A percentile compares a stretch with the other conserved stretches of the same genome.
These are phyloP conservation scores for Trichophyton mentagrophytes DNA, from an alignment of 2,329 filamentous ascomycete genomes.

Conservation along the genomic window DNA sequence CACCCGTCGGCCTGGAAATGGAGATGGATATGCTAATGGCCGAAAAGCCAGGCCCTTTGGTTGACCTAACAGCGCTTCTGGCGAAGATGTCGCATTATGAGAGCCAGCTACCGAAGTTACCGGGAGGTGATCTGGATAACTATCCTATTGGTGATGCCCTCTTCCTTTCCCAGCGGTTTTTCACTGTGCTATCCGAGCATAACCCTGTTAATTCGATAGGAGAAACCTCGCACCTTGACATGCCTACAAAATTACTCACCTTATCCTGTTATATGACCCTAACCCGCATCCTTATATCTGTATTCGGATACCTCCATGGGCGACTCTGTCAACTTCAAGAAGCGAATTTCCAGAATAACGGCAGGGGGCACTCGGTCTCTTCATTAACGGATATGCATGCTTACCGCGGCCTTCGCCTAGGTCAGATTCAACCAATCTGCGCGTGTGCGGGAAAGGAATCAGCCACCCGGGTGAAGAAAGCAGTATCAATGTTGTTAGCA, in stretches of 20 bases:
- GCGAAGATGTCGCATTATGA: background rate
- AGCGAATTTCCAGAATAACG: background rate
- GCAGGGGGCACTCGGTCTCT: background rate
- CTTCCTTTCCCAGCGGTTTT: background rate
- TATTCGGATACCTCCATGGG: background rate
- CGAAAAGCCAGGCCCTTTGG: background rate
- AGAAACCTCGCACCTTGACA: background rate
- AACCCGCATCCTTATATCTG: background rate
- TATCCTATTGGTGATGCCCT: background rate
- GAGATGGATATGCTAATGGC: background rate
- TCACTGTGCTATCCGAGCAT: background rate
- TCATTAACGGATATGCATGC: background rate
- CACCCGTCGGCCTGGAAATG: background rate
- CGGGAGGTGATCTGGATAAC: background rate
- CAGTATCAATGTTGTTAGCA: background rate
- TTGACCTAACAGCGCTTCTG: background rate
- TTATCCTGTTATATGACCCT: background rate
- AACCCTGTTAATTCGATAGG: background rate
- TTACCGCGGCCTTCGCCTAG: background rate
- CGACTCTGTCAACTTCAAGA: background rate
- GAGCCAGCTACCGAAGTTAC: background rate
- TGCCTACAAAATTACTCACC: background rate
- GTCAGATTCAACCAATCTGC: background rate
- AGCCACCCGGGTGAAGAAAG: background rate
- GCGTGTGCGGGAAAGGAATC: background rate